Base-by-base conservation (phyloP, 2,329 filamentous ascomycete species). In the Teratosphaeria destructans region DNA sequence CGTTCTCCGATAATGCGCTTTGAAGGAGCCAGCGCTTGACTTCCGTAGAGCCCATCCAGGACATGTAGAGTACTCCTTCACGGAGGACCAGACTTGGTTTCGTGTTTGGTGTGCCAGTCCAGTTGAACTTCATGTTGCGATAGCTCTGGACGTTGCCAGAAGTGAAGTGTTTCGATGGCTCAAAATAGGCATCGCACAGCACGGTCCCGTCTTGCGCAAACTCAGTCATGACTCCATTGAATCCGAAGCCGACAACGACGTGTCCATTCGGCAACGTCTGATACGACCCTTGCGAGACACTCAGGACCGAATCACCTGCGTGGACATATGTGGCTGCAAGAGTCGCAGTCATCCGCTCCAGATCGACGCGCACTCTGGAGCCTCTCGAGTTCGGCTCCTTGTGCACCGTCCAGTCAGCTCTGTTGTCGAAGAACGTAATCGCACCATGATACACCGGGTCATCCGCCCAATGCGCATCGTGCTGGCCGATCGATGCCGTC, bases 221-320 rank as follows among this genome's bases (percentile, higher is more conserved):
- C 57, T 78, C 76, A 3, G 74, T 74, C 5, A 72, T 69, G 16
- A 73, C 70, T 2, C 67, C 67, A 16, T 70, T 67, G 61, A 73
- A 68, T 3, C 82, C 82, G 78, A 81, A 85, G 58, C 81, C 80
- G 27, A 85, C 75, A 14, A 85, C 67, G 5, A 79, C 77, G 60
- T 83, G 79, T 49, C 78, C 77, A 57, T 79, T 78, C 0, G 78
- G 75, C 0, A 85, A 74, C 1, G 80, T 67, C 62, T 85, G 82
- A 10, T 79, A 78, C 54, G 75, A 78, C 3, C 78, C 79, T 62
- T 81, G 78, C 0, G 79, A 80, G 26, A 74, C 76, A 47, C 78
- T 75, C 0, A 76, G 70, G 19, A 82, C 72, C 10, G 43, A 23
- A 4, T 65, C 63, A 19, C 59, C 58, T 1, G 67, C 59, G 52